Conservation (phyloP, 495 filamentous ascomycete species). For the Sordaria brevicollis region DNA sequence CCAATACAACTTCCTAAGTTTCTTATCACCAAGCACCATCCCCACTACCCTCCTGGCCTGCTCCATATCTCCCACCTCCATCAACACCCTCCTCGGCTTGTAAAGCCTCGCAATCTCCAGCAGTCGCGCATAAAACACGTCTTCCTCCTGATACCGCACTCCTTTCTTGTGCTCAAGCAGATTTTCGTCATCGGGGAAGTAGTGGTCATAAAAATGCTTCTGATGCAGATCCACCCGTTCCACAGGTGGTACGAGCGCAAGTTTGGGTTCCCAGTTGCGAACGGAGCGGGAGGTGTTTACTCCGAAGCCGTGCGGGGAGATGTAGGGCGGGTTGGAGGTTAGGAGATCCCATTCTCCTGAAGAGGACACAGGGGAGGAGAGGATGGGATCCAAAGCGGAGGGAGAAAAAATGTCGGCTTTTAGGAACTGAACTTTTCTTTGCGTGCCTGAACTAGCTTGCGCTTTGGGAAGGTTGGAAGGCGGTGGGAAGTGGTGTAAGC, state of each 20-base stretch:
- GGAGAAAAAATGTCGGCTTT: constrained; percentile 44
- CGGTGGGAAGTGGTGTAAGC: constrained; percentile 1
- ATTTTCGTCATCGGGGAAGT: constrained; percentile 37
- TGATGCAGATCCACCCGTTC: neutral
- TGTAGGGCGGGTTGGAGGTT: constrained; percentile 85
- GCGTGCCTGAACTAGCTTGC: neutral
- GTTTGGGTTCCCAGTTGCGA: constrained; percentile 63
- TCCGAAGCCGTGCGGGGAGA: constrained; percentile 53
- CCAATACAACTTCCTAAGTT: neutral
- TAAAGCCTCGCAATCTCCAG: constrained; percentile 28
- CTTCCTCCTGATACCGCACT: constrained; percentile 27
- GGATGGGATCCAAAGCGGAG: neutral
- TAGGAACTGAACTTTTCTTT: constrained; percentile 34
- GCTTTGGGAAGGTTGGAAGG: neutral
- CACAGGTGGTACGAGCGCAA: constrained; percentile 57
- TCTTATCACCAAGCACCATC: constrained; percentile 13
- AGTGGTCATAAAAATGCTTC: constrained; percentile 13
- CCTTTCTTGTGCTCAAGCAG: neutral
- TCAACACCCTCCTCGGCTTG: constrained; percentile 32
- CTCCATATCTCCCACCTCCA: constrained; percentile 48
- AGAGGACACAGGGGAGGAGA: neutral
- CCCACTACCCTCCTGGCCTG: constrained; percentile 51
- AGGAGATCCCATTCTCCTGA: constrained; percentile 51
- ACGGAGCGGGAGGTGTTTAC: constrained; percentile 56
- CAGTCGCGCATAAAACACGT: constrained; percentile 49